Evolutionary conservation across 2,329 filamentous ascomycete genomes (phyloP), one percentile per base, ranked within the genome.

Genomic region (Paracamarosporium sp.): DNA sequence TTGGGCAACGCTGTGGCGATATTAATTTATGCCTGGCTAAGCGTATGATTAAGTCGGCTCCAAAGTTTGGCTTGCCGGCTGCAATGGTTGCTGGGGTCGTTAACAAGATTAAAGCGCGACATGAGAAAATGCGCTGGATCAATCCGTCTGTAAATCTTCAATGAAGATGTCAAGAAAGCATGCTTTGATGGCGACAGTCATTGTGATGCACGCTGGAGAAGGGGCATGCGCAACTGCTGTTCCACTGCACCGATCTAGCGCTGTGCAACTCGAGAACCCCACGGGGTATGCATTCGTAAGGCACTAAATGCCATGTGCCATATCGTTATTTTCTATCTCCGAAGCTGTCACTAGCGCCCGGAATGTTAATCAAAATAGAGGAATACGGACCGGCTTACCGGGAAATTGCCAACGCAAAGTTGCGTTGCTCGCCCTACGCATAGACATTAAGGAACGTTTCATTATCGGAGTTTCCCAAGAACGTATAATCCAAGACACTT

Each of bases 1-100:
- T 31, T 51, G 33, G 13, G 31, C 46, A 38, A 38, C 20, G 20
- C 22, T 31, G 46, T 5, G 13, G 35, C 24, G 35, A 51, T 41
- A 51, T 51, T 51, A 51, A 51, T 51, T n/a, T 43, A 51, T 51
- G 36, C 36, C 33, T 36, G 36, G 36, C 36, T 40, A 40, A 40
- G 36, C 17, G 36, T 22, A 40, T 40, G 12, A 20, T 22, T 9
- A 9, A 22, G n/a, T 40, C 36, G 36, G 36, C 48, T 51, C 48
- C 36, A 51, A 36, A 30, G 11, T 51, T 51, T 24, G 12, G 13
- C 48, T 28, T 41, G 48, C 35, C 48, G 33, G 36, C 36, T 30
- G 27, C n/a, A 30, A 30, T 38, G 47, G 31, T 22, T 35, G 30
- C 20, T 13, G 30, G 30, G n/a, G 12, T 22, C 30, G 20, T 35